Percentiles rank a stretch among this genome's conserved stretches.
Evolutionary conservation across 169 alveolate genomes (phyloP).

Genomic region (Cryptosporidium baileyi): DNA sequence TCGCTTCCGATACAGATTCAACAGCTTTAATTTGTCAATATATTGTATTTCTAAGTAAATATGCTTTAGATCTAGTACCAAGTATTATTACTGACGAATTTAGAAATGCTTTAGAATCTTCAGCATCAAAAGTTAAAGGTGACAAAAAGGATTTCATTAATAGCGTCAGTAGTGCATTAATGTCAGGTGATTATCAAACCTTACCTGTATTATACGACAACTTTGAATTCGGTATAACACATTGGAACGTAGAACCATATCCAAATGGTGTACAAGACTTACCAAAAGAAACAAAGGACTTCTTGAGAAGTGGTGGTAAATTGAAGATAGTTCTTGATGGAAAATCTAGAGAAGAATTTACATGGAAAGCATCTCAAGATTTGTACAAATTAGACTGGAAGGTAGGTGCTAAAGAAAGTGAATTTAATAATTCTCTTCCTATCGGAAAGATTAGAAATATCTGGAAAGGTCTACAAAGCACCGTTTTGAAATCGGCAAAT

Average conservation of each 20-base stretch:
- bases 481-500: constrained; percentile 83
- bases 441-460: constrained; percentile 86
- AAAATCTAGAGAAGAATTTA: constrained; percentile 73
- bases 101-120: constrained; percentile 12
- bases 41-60: constrained; percentile 5
- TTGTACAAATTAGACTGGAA: constrained; percentile 87
- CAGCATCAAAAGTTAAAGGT: constrained; percentile 42
- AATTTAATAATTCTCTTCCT: constrained; percentile 82
- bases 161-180: constrained; percentile 17
- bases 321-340: constrained; percentile 77
- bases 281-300: constrained; percentile 83
- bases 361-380: constrained; percentile 86
- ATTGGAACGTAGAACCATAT: constrained; percentile 90
- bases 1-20: constrained; percentile 72
- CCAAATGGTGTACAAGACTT: constrained; percentile 91
- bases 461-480: constrained; percentile 87
- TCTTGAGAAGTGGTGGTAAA: constrained; percentile 86
- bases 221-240: constrained; percentile 83
- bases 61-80: constrained; percentile 42
- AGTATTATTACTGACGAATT: constrained; percentile 24
- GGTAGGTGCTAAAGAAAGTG: constrained; percentile 80
- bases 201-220: constrained; percentile 15
- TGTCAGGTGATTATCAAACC: constrained; percentile 22
- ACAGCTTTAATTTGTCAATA: constrained; percentile 30
- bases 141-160: constrained; percentile 13